Evolutionary conservation across 1,284 basidiomycete genomes (phyloP), one percentile per base, ranked within the genome.

Genomic region (Malassezia furfur): DNA sequence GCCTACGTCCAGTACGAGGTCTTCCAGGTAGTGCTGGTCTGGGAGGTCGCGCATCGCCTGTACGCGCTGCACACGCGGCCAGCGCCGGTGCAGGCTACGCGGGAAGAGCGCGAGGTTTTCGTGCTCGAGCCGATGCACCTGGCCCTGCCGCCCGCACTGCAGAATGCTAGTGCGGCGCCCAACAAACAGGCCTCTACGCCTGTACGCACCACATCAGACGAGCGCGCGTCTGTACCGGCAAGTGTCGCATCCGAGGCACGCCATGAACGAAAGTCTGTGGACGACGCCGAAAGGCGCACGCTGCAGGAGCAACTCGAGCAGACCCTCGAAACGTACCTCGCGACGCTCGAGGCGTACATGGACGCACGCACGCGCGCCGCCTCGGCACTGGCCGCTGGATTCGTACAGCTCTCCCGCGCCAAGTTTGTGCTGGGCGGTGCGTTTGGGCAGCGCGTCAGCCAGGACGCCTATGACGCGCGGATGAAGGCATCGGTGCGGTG

Each of bases 401-500:
- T 52, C 19, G 39, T 56, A 5, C 59, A 64, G 36, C 61, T 68
- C 14, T 53, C 62, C 32, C 54, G 58, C 11, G 62, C 66, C 38
- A 66, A 66, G 57, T 61, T 68, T 50, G 58, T 59, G 45, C 50
- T 62, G 32, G 59, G 45, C 4, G 47, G 64, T 9, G 28, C 39
- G 22, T 51, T 47, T 41, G 55, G 56, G 5, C 57, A 56, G 44
- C 52, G 61, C 1, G 12, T 66, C 3, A 58, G 64, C 35, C 48
- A 52, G 31, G 62, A 66, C 35, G 53, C 54, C 17, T 68, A 66
- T 43, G 64, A 68, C 43, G 60, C 47, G 35, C 52, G 62, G 10
- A 50, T 68, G 50, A 36, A 28, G 10, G 52, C 48, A 14, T 43
- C 25, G 3, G 22, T 54, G 34, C 48, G 15, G 4, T 15, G 46